phyloP scores from a whole-genome alignment of 768 basidiomycete genomes.

The Kwoniella sp. region DNA sequence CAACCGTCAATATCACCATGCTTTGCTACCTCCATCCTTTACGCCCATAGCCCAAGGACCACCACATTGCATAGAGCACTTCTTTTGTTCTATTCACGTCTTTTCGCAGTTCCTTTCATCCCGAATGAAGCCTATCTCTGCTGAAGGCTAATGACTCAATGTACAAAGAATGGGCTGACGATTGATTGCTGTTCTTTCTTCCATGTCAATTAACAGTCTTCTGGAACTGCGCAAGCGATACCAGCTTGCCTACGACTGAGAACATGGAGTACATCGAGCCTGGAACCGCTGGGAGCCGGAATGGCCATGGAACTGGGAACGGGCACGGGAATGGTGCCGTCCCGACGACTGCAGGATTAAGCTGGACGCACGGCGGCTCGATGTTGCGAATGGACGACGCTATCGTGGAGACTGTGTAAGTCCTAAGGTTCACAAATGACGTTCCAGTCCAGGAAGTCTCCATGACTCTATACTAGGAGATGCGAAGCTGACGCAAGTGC shows the following conservation, averaged over 20 bases:
- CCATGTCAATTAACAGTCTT: too few species aligned
- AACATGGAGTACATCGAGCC: conserved; percentile 18
- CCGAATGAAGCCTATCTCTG: too few species aligned
- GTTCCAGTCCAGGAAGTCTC: neutral
- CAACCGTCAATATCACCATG: neutral
- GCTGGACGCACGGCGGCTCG: conserved; percentile 33
- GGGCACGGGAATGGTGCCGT: neutral
- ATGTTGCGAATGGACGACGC: conserved; percentile 49
- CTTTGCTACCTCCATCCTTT: too few species aligned
- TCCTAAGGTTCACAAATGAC: neutral
- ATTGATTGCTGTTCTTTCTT: too few species aligned
- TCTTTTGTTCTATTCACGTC: neutral
- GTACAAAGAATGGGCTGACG: too few species aligned
- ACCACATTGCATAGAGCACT: neutral
- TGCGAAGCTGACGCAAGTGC: conserved; percentile 19
- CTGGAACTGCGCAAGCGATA: too few species aligned
- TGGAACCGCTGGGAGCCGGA: neutral
- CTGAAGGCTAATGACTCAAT: too few species aligned
- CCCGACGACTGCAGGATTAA: conserved; percentile 15
- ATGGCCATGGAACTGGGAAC: neutral
- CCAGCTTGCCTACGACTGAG: too few species aligned
- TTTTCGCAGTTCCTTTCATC: neutral
- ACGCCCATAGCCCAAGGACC: neutral
- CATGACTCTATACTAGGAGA: neutral
- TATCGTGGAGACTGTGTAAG: conserved; percentile 52